phyloP scores from a whole-genome alignment of 768 basidiomycete species.

The Hypsizygus marmoreus region DNA sequence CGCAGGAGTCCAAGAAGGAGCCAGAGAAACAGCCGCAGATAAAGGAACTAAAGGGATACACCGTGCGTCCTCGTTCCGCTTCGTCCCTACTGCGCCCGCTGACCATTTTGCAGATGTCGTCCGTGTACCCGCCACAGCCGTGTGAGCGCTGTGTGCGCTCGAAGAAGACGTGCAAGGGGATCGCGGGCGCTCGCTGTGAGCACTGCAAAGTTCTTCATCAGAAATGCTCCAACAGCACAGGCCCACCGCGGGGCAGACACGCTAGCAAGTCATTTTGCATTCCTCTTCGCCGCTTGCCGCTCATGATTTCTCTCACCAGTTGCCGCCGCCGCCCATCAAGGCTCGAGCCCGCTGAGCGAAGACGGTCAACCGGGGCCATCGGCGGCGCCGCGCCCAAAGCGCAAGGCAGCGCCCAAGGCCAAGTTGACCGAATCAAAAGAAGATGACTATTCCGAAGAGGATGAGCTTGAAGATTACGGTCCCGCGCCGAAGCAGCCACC shows the following conservation, averaged over 20 bases:
- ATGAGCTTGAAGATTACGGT: constrained; percentile 32
- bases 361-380: constrained; percentile 11
- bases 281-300: too few relatives aligned
- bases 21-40: constrained; percentile 28
- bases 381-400: constrained; percentile 24
- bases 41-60: constrained; percentile 26
- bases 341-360: constrained; percentile 2
- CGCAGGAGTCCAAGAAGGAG: constrained; percentile 5
- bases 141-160: constrained; percentile 49
- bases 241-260: constrained; percentile 43
- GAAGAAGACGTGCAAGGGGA: constrained; percentile 42
- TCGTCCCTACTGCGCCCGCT: neutral
- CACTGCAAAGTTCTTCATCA: constrained; percentile 49
- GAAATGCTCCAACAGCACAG: constrained; percentile 48
- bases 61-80: constrained; percentile 13
- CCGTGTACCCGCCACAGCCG: constrained; percentile 39
- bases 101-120: constrained; percentile 15
- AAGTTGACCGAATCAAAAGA: constrained; percentile 31
- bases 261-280: constrained; percentile 30
- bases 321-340: constrained; percentile 11
- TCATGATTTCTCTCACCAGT: constrained; percentile 4
- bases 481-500: too few relatives aligned
- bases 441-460: constrained; percentile 34
- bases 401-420: constrained; percentile 26
- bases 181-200: constrained; percentile 45